These are phyloP conservation scores for Xylaria sp. DNA, from an alignment of 2,329 filamentous ascomycete genomes.

Conservation along the genomic window DNA sequence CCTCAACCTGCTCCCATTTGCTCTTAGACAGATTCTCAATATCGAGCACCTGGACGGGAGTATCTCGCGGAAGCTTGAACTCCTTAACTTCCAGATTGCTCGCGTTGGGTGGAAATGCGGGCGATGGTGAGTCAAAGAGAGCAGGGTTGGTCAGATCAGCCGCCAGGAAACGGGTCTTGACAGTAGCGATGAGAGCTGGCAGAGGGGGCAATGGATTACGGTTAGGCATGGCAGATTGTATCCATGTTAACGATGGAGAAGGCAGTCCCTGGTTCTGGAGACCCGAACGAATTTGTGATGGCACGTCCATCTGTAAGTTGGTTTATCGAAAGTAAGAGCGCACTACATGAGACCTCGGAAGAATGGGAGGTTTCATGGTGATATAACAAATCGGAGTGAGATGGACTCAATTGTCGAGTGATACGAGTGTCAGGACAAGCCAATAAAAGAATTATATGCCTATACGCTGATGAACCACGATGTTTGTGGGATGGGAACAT, in stretches of 20 bases:
- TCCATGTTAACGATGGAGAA: slow-evolving; percentile 61
- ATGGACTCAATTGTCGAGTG: not conserved
- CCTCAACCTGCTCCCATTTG: slow-evolving; percentile 86
- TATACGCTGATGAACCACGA: too few relatives aligned
- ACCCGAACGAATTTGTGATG: slow-evolving; percentile 57
- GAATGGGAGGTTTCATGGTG: not conserved
- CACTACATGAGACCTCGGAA: not conserved
- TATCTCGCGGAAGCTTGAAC: slow-evolving; percentile 60
- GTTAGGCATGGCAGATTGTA: slow-evolving; percentile 65
- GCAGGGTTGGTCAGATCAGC: slow-evolving; percentile 73
- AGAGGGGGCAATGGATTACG: slow-evolving; percentile 65
- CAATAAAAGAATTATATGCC: too few relatives aligned
- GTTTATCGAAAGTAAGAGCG: not conserved
- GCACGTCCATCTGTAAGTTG: slow-evolving; percentile 39
- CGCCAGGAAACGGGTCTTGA: slow-evolving; percentile 78
- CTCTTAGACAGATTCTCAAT: slow-evolving; percentile 82
- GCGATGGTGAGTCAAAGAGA: slow-evolving; percentile 51
- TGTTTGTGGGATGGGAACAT: too few relatives aligned
- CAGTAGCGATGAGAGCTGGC: slow-evolving; percentile 76
- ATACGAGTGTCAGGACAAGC: too few relatives aligned
- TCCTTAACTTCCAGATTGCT: slow-evolving; percentile 60
- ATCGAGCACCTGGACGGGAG: slow-evolving; percentile 83
- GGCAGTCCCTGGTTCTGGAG: slow-evolving; percentile 62
- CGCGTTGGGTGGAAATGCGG: slow-evolving; percentile 61
- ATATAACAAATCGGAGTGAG: not conserved